Evolutionary conservation across 1,284 basidiomycete species (phyloP).

Genomic region (Sanghuangporus weigelae): DNA sequence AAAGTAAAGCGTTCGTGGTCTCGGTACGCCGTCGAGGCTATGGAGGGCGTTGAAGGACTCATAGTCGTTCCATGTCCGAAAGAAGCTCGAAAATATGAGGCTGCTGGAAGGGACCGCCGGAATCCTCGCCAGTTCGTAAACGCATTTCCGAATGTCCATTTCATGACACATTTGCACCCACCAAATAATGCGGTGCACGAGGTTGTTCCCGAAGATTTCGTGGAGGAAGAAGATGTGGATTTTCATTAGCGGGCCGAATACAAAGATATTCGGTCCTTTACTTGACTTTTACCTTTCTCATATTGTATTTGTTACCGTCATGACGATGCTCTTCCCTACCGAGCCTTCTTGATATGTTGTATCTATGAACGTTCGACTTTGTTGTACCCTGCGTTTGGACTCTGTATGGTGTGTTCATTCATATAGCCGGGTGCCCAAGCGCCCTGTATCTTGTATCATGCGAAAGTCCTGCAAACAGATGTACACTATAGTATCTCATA

Average conservation of each 20-base stretch:
- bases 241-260: not conserved
- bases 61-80: conserved; percentile 8
- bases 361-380: too few species aligned
- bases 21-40: conserved; percentile 10
- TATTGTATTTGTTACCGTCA: not conserved
- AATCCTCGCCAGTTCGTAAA: not conserved
- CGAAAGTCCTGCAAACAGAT: too few species aligned
- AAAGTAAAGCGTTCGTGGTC: not conserved
- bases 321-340: not conserved
- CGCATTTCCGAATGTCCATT: not conserved
- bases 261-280: not conserved
- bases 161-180: not conserved
- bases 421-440: not conserved
- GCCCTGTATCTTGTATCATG: too few species aligned
- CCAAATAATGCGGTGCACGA: not conserved
- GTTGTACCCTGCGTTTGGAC: too few species aligned
- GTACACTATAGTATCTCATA: too few species aligned
- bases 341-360: too few species aligned
- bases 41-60: conserved; percentile 12
- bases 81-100: conserved; percentile 3
- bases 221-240: not conserved
- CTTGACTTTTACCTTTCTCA: not conserved
- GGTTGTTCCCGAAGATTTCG: not conserved
- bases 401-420: not conserved
- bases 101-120: not conserved